phyloP scores from a whole-genome alignment of 768 basidiomycete genomes.

The Pisolithus tinctorius region DNA sequence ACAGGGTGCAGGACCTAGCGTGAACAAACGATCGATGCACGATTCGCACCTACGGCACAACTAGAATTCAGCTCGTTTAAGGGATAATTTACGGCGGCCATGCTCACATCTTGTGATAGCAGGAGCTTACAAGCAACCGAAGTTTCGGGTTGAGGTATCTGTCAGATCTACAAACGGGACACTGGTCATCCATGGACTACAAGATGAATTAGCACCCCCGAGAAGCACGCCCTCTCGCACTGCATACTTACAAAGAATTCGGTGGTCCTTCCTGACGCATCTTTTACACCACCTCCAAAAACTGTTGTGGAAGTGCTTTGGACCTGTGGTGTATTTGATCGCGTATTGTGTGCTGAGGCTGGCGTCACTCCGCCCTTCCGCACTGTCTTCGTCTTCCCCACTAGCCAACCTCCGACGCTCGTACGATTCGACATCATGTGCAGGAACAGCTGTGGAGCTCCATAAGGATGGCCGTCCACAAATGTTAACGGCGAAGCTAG shows the following conservation, averaged over 20 bases:
- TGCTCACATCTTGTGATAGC: constrained; percentile 95
- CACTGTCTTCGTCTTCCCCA: constrained; percentile 71
- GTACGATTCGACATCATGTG: constrained; percentile 28
- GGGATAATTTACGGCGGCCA: background rate
- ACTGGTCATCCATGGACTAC: constrained; percentile 87
- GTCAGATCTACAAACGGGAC: constrained; percentile 96
- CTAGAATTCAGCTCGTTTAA: constrained; percentile 5
- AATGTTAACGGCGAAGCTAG: no score
- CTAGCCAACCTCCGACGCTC: constrained; percentile 45
- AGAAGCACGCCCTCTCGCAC: background rate
- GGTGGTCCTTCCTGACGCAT: constrained; percentile 72
- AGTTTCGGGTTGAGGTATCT: constrained; percentile 93
- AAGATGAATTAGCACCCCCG: constrained; percentile 6
- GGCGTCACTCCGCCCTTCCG: constrained; percentile 52
- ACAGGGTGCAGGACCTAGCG: constrained; percentile 92
- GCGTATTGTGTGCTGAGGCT: constrained; percentile 39
- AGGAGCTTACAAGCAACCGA: constrained; percentile 88
- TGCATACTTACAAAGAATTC: constrained; percentile 65
- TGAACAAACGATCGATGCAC: constrained; percentile 95
- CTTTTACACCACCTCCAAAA: constrained; percentile 82
- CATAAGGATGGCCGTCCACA: constrained; percentile 5
- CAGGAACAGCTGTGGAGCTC: constrained; percentile 2
- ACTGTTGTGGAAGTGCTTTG: constrained; percentile 69
- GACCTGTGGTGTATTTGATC: constrained; percentile 60
- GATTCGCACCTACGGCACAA: constrained; percentile 86